These are phyloP conservation scores for Coniophora puteana DNA, from an alignment of 1,284 basidiomycete species.

Conservation along the genomic window DNA sequence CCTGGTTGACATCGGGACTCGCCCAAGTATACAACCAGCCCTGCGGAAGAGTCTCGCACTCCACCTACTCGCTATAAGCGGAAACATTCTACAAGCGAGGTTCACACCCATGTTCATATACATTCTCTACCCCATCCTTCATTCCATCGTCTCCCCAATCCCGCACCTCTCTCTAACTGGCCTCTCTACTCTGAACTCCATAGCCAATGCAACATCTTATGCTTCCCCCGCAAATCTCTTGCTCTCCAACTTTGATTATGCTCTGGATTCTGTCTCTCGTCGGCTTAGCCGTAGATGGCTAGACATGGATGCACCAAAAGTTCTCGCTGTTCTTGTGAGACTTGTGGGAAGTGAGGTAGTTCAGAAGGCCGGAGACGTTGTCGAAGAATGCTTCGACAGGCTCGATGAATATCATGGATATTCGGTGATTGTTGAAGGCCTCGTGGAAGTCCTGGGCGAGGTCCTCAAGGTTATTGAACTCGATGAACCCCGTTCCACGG, in stretches of 20 bases:
- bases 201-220: slow-evolving; percentile 73
- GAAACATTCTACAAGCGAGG: slow-evolving; percentile 60
- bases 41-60: slow-evolving; percentile 64
- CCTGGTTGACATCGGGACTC: slow-evolving; percentile 36
- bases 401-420: slow-evolving; percentile 94
- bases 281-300: slow-evolving; percentile 74
- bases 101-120: slow-evolving; percentile 77
- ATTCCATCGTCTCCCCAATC: slow-evolving; percentile 71
- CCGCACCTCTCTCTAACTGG: slow-evolving; percentile 69
- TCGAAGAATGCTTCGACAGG: slow-evolving; percentile 93
- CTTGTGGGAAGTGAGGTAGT: slow-evolving; percentile 85
- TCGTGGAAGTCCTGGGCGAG: slow-evolving; percentile 82
- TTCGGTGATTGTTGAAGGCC: slow-evolving; percentile 75
- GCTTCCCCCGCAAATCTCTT: slow-evolving; percentile 82
- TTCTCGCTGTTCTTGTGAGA: slow-evolving; percentile 78
- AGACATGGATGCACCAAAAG: slow-evolving; percentile 75
- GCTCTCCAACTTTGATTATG: slow-evolving; percentile 92
- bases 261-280: slow-evolving; percentile 83
- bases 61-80: slow-evolving; percentile 67
- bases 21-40: slow-evolving; percentile 34
- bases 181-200: slow-evolving; percentile 62
- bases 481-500: slow-evolving; percentile 32
- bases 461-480: slow-evolving; percentile 70
- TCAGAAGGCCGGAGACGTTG: slow-evolving; percentile 83
- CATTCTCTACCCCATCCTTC: slow-evolving; percentile 79